A percentile compares a stretch with the other conserved stretches of the same genome.
Evolutionary conservation across 148 eudicot genomes (phyloP).

Genomic region (Fallopia convolvulus): DNA sequence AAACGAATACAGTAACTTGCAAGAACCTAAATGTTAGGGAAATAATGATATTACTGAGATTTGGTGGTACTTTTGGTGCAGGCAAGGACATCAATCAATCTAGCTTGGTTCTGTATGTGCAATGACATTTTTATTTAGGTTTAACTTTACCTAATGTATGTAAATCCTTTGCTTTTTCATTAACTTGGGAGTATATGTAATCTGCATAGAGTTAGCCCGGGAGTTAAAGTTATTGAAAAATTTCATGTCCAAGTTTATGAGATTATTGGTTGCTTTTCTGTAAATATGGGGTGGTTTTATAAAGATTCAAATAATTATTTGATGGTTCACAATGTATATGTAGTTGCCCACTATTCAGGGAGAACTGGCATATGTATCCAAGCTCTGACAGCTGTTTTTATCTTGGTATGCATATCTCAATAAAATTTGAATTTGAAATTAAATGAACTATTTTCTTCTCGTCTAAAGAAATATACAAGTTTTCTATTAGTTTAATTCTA

Average conservation of each 20-base stretch:
- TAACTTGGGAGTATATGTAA: not conserved
- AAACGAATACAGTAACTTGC: not conserved
- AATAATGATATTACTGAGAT: not conserved
- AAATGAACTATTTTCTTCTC: constrained; percentile 6
- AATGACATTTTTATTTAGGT: not conserved
- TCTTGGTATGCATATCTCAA: not conserved
- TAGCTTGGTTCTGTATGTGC: not conserved
- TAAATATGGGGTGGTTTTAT: not conserved
- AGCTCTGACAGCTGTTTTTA: not conserved
- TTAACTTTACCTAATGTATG: not conserved
- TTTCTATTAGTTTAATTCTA: not conserved
- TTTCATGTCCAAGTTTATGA: not conserved
- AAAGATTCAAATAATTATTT: not conserved
- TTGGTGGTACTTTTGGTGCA: not conserved
- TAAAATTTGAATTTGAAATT: constrained; percentile 7
- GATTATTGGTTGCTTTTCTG: not conserved
- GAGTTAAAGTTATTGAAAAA: not conserved
- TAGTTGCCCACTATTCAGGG: not conserved
- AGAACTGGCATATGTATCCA: not conserved
- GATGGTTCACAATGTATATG: not conserved
- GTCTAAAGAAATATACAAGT: not conserved
- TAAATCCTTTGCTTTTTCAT: not conserved
- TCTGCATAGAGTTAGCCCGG: not conserved
- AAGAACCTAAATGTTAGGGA: not conserved
- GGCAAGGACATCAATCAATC: not conserved